These are phyloP conservation scores for Thielaviopsis musarum DNA, from an alignment of 2,329 filamentous ascomycete genomes.

Conservation along the genomic window DNA sequence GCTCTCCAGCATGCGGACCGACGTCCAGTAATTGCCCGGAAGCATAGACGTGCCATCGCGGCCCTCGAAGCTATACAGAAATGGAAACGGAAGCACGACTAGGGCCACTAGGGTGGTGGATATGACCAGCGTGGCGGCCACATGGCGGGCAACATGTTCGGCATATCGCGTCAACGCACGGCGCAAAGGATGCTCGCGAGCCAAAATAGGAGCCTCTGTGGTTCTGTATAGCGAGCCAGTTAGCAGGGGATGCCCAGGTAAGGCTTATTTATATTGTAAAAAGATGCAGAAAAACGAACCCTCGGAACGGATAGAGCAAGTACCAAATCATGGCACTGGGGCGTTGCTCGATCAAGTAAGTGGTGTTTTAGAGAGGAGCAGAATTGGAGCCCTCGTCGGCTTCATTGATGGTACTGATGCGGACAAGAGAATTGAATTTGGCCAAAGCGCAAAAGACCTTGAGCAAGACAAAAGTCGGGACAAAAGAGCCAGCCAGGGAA, in stretches of 20 bases:
- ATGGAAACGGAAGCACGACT: slow-evolving; percentile 58
- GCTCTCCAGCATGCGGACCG: slow-evolving; percentile 45
- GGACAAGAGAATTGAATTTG: background rate
- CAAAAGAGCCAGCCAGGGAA: background rate
- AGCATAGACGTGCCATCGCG: slow-evolving; percentile 54
- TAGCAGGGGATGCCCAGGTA: background rate
- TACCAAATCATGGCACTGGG: slow-evolving; percentile 50
- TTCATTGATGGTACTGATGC: background rate
- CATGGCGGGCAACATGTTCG: slow-evolving; percentile 53
- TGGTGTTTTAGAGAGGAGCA: background rate
- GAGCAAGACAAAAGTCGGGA: background rate
- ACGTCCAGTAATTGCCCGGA: slow-evolving; percentile 69
- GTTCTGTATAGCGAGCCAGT: slow-evolving; percentile 34
- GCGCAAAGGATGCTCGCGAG: slow-evolving; percentile 47
- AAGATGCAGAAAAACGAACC: slow-evolving; percentile 33
- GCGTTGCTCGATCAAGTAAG: slow-evolving; percentile 4
- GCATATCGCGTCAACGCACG: slow-evolving; percentile 51
- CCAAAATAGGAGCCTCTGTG: slow-evolving; percentile 52
- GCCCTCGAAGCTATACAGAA: slow-evolving; percentile 56
- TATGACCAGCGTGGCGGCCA: slow-evolving; percentile 54
- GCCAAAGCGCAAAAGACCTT: background rate
- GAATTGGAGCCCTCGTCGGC: background rate
- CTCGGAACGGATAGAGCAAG: slow-evolving; percentile 58
- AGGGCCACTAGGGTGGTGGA: slow-evolving; percentile 55
- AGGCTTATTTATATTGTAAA: background rate